Percentiles rank a stretch among this genome's conserved stretches.
These are phyloP conservation scores for Ophiostoma quercus DNA, from an alignment of 2,329 filamentous ascomycete species.

Conservation along the genomic window DNA sequence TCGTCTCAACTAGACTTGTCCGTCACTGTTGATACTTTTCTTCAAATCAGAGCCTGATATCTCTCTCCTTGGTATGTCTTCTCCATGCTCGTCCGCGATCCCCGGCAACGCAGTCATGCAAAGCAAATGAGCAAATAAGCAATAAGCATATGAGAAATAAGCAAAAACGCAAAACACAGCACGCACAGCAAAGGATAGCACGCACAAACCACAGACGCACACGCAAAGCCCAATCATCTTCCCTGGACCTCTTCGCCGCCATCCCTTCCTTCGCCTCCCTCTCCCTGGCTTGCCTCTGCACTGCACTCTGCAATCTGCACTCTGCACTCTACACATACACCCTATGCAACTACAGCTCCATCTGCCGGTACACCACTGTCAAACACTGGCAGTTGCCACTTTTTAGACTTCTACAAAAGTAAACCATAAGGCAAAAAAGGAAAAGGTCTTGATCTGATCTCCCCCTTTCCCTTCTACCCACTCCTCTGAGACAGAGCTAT, in stretches of 20 bases:
- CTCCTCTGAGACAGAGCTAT: slow-evolving; percentile 17
- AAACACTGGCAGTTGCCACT: slow-evolving; percentile 16
- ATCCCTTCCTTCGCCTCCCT: slow-evolving; percentile 11
- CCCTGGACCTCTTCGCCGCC: not conserved
- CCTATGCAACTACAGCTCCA: slow-evolving; percentile 11
- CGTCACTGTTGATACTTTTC: not conserved
- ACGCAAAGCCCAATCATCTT: slow-evolving; percentile 13
- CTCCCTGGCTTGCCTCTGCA: not conserved
- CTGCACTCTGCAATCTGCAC: not conserved
- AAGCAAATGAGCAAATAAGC: slow-evolving; percentile 1
- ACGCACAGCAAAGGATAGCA: not conserved
- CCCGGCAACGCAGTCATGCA: slow-evolving; percentile 19
- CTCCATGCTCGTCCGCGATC: not conserved
- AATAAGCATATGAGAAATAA: not conserved
- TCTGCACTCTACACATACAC: not conserved
- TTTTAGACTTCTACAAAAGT: slow-evolving; percentile 21
- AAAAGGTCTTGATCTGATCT: slow-evolving; percentile 16
- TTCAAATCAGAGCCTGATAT: not conserved
- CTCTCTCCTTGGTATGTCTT: slow-evolving; percentile 17
- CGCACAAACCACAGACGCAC: not conserved
- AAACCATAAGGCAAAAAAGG: slow-evolving; percentile 4
- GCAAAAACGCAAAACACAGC: slow-evolving; percentile 3
- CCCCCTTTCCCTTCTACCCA: slow-evolving; percentile 16
- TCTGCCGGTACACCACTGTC: slow-evolving; percentile 3
- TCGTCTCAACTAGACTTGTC: not conserved